Evolutionary conservation across 306 rosid species (phyloP).

Genomic region (Quillaja saponaria): DNA sequence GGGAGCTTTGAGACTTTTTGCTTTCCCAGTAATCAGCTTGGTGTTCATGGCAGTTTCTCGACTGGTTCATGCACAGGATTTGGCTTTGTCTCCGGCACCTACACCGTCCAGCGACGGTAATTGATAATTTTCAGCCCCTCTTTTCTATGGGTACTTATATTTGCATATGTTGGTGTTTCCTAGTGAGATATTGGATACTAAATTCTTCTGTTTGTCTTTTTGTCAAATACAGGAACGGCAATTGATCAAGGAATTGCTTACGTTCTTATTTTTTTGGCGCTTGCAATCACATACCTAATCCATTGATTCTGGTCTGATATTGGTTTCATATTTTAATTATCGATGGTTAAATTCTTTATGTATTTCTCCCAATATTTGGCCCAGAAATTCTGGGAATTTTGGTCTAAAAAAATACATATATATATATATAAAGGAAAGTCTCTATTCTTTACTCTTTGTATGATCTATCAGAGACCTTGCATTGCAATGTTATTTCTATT

Average conservation of each 20-base stretch:
- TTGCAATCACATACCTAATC: conserved; percentile 58
- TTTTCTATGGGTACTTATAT: not conserved
- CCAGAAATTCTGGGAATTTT: conserved; percentile 22
- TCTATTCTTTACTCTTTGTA: no score
- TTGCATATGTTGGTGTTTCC: not conserved
- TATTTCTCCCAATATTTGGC: conserved; percentile 23
- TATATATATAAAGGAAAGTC: no score
- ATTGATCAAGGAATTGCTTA: conserved; percentile 78
- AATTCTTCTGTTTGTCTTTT: not conserved
- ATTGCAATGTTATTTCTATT: no score
- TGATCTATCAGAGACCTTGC: no score
- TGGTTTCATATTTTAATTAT: not conserved
- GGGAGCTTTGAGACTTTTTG: conserved; percentile 26
- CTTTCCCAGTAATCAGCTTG: conserved; percentile 43
- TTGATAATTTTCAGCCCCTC: not conserved
- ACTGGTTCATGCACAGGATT: conserved; percentile 42
- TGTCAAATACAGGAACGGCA: conserved; percentile 43
- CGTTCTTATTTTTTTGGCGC: conserved; percentile 59
- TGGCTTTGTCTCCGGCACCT: conserved; percentile 34
- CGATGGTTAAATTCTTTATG: not conserved
- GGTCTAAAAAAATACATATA: no score
- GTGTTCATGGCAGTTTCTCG: conserved; percentile 42
- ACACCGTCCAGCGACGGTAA: conserved; percentile 52
- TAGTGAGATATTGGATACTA: not conserved
- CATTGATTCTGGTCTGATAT: conserved; percentile 39